phyloP scores from a whole-genome alignment of 345 rosid genomes.

The Laguncularia racemosa region DNA sequence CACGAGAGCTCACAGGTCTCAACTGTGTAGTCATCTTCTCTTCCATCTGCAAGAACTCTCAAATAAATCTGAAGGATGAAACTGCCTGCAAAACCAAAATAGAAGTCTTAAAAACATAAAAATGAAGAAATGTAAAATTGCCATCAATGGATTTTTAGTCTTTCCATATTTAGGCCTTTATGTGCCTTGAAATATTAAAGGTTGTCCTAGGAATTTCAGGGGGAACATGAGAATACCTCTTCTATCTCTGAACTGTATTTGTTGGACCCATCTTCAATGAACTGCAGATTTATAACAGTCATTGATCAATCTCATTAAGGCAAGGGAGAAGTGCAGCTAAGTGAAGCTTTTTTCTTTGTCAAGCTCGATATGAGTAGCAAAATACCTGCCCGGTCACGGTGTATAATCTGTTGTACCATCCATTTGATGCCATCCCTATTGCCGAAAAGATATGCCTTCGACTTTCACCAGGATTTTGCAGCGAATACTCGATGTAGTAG shows the following conservation, averaged over 20 bases:
- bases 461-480: conserved; percentile 83
- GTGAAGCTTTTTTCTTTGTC: not conserved
- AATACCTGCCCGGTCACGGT: conserved; percentile 85
- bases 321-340: not conserved
- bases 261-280: conserved; percentile 52
- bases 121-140: not conserved
- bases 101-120: not conserved
- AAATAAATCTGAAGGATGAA: conserved; percentile 65
- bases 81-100: conserved; percentile 41
- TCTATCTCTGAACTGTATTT: conserved; percentile 51
- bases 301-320: not conserved
- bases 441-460: conserved; percentile 64
- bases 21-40: not conserved
- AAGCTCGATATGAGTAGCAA: not conserved
- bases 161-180: no score
- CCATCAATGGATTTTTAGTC: no score
- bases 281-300: conserved; percentile 28
- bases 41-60: conserved; percentile 13
- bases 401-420: conserved; percentile 88
- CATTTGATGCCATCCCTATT: conserved; percentile 80
- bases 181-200: not conserved
- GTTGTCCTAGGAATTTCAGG: not conserved
- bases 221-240: conserved; percentile 34
- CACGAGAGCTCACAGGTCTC: not conserved
- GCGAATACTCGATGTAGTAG: conserved; percentile 81